These are phyloP conservation scores for Sisymbrium altissimum DNA, from an alignment of 345 rosid genomes.

Conservation along the genomic window DNA sequence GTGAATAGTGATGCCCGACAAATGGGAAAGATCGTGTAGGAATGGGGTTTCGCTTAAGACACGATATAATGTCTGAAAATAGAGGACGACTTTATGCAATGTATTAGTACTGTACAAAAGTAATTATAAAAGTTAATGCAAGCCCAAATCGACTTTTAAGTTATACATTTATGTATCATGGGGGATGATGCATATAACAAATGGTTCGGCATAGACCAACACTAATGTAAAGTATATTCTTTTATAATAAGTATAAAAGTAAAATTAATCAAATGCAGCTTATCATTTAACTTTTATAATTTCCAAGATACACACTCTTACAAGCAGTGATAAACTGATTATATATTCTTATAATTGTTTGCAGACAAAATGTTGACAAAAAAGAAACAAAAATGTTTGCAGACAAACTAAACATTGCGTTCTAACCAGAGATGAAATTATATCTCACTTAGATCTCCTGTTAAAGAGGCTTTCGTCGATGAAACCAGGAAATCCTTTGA, in stretches of 20 bases:
- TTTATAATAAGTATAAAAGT: not conserved
- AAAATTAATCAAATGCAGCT: not conserved
- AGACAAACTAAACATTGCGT: conserved; percentile 4
- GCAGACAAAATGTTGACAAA: not conserved
- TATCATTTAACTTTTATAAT: not conserved
- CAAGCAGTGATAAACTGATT: not conserved
- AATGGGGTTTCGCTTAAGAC: not conserved
- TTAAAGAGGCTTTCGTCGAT: conserved; percentile 45
- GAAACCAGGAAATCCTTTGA: conserved; percentile 64
- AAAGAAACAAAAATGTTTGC: not conserved
- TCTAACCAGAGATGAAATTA: not conserved
- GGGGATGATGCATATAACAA: not conserved
- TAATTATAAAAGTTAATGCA: not conserved
- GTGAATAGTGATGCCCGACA: not conserved
- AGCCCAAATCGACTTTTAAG: not conserved
- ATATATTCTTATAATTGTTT: not conserved
- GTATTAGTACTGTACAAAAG: not conserved
- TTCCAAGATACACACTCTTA: not conserved
- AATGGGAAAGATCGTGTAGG: not conserved
- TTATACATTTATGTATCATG: not conserved
- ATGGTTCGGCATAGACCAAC: not conserved
- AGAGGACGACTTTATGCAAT: not conserved
- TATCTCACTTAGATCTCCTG: conserved; percentile 13
- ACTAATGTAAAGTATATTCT: not conserved
- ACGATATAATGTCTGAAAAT: not conserved